Percentiles rank a stretch among this genome's conserved stretches.
Conservation (phyloP, 2,329 filamentous ascomycete genomes). For the Aspergillus candidus region DNA sequence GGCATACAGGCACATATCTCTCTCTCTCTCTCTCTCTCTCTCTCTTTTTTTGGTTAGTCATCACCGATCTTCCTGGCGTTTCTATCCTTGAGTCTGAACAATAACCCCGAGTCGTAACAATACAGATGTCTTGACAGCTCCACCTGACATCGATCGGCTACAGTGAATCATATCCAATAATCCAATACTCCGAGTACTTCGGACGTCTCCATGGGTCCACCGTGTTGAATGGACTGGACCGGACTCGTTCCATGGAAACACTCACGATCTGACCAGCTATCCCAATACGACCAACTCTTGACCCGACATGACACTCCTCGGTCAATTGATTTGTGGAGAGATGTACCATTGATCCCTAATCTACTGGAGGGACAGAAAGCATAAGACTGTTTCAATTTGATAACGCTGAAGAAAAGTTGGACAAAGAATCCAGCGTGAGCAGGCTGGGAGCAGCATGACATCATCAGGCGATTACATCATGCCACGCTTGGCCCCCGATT, state of each 20-base stretch:
- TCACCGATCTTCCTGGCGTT: background rate
- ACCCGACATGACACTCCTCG: background rate
- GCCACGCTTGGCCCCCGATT: background rate
- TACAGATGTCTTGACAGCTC: too few relatives aligned
- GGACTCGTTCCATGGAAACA: too few relatives aligned
- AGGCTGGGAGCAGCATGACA: slow-evolving; percentile 4
- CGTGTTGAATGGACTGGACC: too few relatives aligned
- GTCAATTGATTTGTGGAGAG: background rate
- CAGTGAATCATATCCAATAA: too few relatives aligned
- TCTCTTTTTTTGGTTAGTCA: background rate
- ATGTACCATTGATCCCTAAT: background rate
- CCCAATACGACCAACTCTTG: too few relatives aligned
- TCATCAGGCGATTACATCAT: slow-evolving; percentile 10
- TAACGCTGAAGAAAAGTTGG: background rate
- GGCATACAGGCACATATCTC: background rate
- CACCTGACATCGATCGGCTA: too few relatives aligned
- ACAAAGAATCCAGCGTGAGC: background rate
- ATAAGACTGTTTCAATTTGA: too few relatives aligned
- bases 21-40: background rate
- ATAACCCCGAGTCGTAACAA: too few relatives aligned
- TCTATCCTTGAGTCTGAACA: too few relatives aligned
- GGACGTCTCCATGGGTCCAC: too few relatives aligned
- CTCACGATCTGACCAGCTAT: background rate
- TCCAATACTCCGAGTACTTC: too few relatives aligned
- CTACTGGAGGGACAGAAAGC: too few relatives aligned